Evolutionary conservation across 768 basidiomycete genomes (phyloP).

Genomic region (Boletus tylopilopsis): DNA sequence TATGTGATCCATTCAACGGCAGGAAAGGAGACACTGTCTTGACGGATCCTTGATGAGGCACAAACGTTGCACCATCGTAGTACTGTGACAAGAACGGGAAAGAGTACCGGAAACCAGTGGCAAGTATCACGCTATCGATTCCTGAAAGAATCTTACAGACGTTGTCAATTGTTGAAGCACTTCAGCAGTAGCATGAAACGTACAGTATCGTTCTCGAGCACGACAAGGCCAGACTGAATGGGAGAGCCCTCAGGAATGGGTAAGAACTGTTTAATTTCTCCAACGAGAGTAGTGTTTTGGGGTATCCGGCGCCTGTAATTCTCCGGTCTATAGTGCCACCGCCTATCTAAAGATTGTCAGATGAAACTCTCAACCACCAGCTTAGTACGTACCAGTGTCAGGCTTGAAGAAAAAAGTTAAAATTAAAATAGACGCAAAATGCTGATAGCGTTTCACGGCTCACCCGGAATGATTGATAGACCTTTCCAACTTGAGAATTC

Average conservation of each 20-base stretch:
- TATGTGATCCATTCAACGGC: conserved; percentile 2
- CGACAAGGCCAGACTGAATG: conserved; percentile 12
- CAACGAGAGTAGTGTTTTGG: conserved; percentile 6
- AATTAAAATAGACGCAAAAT: neutral
- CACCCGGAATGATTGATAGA: conserved; percentile 9
- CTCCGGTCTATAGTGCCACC: neutral
- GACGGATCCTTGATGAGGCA: neutral
- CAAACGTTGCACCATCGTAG: conserved; percentile 6
- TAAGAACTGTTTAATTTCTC: conserved; percentile 12
- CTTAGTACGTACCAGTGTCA: conserved; percentile 1
- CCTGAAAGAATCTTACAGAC: conserved; percentile 6
- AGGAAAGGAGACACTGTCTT: conserved; percentile 3
- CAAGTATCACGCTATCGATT: conserved; percentile 10
- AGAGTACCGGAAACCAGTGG: conserved; percentile 12
- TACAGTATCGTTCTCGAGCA: conserved; percentile 13
- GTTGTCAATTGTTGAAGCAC: too few relatives aligned
- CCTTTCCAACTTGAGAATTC: neutral
- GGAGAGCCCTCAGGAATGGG: neutral
- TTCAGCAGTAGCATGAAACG: neutral
- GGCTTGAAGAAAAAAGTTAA: neutral
- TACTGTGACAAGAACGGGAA: conserved; percentile 13
- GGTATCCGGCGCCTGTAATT: neutral
- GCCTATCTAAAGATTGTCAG: neutral
- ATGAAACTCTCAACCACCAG: neutral
- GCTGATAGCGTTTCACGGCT: neutral